Evolutionary conservation across 768 basidiomycete genomes (phyloP), one percentile per base, ranked within the genome.

Genomic region (Hypholoma fasciculare): DNA sequence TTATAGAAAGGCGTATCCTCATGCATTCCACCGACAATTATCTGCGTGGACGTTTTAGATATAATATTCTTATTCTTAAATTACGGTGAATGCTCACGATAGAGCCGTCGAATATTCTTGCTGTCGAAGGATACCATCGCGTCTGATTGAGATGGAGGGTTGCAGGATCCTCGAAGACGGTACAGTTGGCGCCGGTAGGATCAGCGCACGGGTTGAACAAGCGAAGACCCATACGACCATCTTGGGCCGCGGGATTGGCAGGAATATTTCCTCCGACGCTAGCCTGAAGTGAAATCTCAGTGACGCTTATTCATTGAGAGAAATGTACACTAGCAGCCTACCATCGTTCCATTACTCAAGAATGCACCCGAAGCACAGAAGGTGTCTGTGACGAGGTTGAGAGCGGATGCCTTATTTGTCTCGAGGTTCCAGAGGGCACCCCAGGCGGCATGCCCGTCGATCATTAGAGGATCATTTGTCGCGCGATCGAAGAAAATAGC

Each of bases 1-100:
- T 88, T 87, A 67, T 87, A 86, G 78, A 86, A 89, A 3, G 84
- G 85, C 7, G 58, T 69, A 17, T 49, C 59, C 26, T 71, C 65
- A 38, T 70, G 69, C 11, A 71, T 67, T 8, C 69, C 69, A 27
- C 69, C 69, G 12, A 71, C 61, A 20, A 71, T 59, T 65, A 72
- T 71, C 69, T 69, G 39, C 7, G 37, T 3, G 6, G 54, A 39
- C 12, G 4, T 19, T n/a, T n/a, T n/a, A n/a, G n/a, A n/a, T n/a
- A n/a, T n/a, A n/a, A n/a, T n/a, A n/a, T n/a, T n/a, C n/a, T n/a
- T n/a, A n/a, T n/a, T n/a, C n/a, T n/a, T n/a, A n/a, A n/a, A n/a
- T 7, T 8, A 36, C 11, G 30, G 26, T 11, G 19, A 7, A 26
- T 23, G 17, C 51, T 78, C 60, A 74, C 71, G 61, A 70, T 53